A percentile compares a stretch with the other conserved stretches of the same genome.
Conservation (phyloP, 2,329 filamentous ascomycete species). For the Stromatinia cepivora region DNA sequence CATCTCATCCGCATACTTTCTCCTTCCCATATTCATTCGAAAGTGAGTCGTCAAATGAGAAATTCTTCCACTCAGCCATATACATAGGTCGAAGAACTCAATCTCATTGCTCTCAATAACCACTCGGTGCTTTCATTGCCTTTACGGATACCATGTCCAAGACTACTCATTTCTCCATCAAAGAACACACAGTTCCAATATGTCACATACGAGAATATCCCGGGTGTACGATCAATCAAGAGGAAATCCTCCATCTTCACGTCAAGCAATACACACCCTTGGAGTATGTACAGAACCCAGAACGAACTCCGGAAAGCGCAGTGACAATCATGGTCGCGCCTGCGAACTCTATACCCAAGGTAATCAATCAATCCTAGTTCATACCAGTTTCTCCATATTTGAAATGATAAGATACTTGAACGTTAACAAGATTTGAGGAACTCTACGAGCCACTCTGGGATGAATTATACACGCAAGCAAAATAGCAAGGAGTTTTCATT, state of each 20-base stretch:
- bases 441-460: constrained; percentile 90
- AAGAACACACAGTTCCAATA: not conserved
- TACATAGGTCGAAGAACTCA: no score
- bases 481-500: constrained; percentile 63
- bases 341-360: constrained; percentile 89
- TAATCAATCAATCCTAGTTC: constrained; percentile 39
- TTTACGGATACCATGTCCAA: not conserved
- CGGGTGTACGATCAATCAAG: not conserved
- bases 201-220: not conserved
- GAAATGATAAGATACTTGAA: not conserved
- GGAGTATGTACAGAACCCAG: not conserved
- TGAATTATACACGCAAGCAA: constrained; percentile 63
- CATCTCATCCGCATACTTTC: no score
- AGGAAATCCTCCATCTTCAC: not conserved
- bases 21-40: no score
- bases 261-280: constrained; percentile 11
- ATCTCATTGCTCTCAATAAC: no score
- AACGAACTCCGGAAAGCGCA: not conserved
- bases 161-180: not conserved
- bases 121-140: no score
- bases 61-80: no score
- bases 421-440: constrained; percentile 55
- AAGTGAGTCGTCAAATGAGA: no score
- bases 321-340: constrained; percentile 64
- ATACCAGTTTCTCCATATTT: not conserved